Conservation (phyloP, 345 rosid species). For the Passiflora organensis region DNA sequence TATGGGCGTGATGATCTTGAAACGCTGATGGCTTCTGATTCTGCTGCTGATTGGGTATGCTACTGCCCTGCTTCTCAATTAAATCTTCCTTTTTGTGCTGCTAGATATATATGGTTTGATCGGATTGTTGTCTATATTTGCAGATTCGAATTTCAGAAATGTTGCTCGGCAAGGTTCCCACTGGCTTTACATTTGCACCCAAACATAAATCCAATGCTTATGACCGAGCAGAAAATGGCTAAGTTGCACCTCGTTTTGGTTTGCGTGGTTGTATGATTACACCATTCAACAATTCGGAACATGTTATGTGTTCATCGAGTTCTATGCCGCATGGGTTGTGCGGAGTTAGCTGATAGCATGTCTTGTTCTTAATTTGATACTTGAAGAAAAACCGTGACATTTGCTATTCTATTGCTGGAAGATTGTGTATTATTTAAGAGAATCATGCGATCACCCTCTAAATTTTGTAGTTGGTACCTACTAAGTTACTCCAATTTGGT, state of each 20-base stretch:
- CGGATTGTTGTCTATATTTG: slow-evolving; percentile 4
- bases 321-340: no score
- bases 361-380: no score
- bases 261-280: no score
- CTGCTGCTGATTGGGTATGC: slow-evolving; percentile 94
- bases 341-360: no score
- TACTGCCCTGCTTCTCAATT: neutral
- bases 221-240: slow-evolving; percentile 89
- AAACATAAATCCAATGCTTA: slow-evolving; percentile 92
- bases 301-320: no score
- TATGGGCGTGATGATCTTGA: slow-evolving; percentile 95
- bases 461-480: no score
- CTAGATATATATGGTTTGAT: neutral
- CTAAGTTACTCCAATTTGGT: no score
- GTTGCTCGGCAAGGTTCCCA: slow-evolving; percentile 91
- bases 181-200: slow-evolving; percentile 85
- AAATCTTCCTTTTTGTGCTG: neutral
- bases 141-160: slow-evolving; percentile 85
- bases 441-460: no score
- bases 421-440: no score
- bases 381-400: no score
- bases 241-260: slow-evolving; percentile 4
- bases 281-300: no score
- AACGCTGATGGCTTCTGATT: slow-evolving; percentile 86
- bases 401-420: no score